Conservation (phyloP, 2,329 filamentous ascomycete genomes). For the Aureobasidium vineae region DNA sequence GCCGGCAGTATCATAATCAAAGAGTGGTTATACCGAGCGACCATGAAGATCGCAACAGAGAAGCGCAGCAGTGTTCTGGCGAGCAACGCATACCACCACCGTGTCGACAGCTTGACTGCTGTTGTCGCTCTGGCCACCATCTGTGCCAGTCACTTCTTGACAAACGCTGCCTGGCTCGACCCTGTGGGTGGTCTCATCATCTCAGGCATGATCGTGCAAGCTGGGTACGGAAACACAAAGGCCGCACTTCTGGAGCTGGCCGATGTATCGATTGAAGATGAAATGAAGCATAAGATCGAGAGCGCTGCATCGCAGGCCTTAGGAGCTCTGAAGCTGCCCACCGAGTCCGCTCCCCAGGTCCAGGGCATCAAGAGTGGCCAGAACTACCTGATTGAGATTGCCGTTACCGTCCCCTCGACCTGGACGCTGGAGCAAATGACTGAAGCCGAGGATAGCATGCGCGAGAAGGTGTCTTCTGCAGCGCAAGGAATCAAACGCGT, state of each 20-base stretch:
- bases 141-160: conserved; percentile 80
- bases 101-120: conserved; percentile 91
- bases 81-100: conserved; percentile 94
- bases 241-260: conserved; percentile 82
- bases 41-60: conserved; percentile 94
- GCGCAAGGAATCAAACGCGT: conserved; percentile 83
- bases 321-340: conserved; percentile 31
- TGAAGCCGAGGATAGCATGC: conserved; percentile 69
- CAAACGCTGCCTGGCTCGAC: conserved; percentile 87
- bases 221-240: conserved; percentile 81
- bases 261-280: conserved; percentile 84
- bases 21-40: conserved; percentile 95
- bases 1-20: conserved; percentile 87
- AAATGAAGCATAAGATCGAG: conserved; percentile 70
- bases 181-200: conserved; percentile 91
- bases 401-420: conserved; percentile 71
- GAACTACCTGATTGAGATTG: conserved; percentile 90
- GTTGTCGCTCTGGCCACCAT: conserved; percentile 90
- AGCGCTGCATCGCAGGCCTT: conserved; percentile 64
- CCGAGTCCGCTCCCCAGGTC: conserved; percentile 41
- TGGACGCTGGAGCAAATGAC: conserved; percentile 73
- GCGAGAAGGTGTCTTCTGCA: conserved; percentile 68
- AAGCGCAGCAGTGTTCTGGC: conserved; percentile 94
- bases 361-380: conserved; percentile 94
- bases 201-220: conserved; percentile 87